These are phyloP conservation scores for Iris pallida DNA, from an alignment of 116 monocot genomes.

Conservation along the genomic window DNA sequence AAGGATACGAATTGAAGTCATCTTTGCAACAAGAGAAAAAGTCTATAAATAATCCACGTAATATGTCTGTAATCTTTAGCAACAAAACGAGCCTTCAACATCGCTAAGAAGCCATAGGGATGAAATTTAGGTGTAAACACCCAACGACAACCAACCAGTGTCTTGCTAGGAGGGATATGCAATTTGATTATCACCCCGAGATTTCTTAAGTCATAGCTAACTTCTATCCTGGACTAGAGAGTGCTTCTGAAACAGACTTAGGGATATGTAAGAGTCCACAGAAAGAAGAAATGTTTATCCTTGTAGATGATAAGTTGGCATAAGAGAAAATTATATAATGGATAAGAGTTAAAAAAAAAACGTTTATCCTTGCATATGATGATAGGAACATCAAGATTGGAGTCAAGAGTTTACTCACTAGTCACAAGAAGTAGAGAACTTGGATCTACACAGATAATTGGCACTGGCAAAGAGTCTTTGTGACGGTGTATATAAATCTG, in stretches of 20 bases:
- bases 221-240: neutral
- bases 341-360: neutral
- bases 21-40: neutral
- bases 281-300: neutral
- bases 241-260: neutral
- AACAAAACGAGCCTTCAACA: neutral
- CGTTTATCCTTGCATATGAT: neutral
- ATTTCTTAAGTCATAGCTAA: neutral
- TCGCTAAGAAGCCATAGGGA: neutral
- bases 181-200: neutral
- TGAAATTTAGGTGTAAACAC: neutral
- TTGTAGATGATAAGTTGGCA: neutral
- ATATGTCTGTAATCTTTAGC: neutral
- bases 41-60: neutral
- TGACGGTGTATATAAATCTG: no score
- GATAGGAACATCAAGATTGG: neutral
- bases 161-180: no score
- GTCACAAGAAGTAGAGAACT: no score
- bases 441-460: no score
- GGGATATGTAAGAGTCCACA: neutral
- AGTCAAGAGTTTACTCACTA: no score
- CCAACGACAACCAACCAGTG: neutral
- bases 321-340: neutral
- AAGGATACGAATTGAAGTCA: neutral
- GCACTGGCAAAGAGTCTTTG: no score